Evolutionary conservation across 768 basidiomycete genomes (phyloP).

Genomic region (Suillus luteus): DNA sequence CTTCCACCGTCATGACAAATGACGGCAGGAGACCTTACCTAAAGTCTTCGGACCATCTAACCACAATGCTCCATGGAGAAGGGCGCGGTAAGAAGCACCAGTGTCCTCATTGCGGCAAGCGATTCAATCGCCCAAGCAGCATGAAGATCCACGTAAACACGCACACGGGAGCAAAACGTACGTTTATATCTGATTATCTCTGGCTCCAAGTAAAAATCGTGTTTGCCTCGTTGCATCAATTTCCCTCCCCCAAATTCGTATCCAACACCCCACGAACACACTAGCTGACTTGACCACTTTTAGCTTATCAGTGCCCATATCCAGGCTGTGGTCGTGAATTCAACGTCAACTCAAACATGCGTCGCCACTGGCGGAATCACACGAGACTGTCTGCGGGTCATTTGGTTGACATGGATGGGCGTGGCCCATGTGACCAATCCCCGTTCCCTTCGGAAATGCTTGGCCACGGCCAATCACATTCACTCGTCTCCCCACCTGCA

Average conservation of each 20-base stretch:
- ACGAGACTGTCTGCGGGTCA: constrained; percentile 30
- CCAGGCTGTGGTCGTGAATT: constrained; percentile 76
- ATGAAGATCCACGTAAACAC: constrained; percentile 46
- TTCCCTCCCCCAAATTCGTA: background rate
- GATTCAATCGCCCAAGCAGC: constrained; percentile 45
- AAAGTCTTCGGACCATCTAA: constrained; percentile 30
- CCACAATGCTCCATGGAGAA: constrained; percentile 30
- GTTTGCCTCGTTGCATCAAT: constrained; percentile 10
- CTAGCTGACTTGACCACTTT: constrained; percentile 19
- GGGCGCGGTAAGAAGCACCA: constrained; percentile 39
- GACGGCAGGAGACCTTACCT: constrained; percentile 34
- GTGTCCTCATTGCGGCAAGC: constrained; percentile 41
- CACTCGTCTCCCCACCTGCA: constrained; percentile 32
- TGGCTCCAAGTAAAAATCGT: background rate
- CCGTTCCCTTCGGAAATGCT: constrained; percentile 11
- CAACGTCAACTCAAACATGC: constrained; percentile 86
- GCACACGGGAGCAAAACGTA: constrained; percentile 42
- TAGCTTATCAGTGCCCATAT: constrained; percentile 76
- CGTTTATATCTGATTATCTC: constrained; percentile 21
- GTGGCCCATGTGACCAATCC: constrained; percentile 19
- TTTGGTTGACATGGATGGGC: constrained; percentile 19
- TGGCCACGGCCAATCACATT: constrained; percentile 15
- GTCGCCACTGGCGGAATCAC: constrained; percentile 76
- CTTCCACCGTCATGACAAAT: constrained; percentile 29
- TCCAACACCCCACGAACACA: background rate